Conservation (phyloP, 805 yeast species). For the Barnettozyma vustinii region DNA sequence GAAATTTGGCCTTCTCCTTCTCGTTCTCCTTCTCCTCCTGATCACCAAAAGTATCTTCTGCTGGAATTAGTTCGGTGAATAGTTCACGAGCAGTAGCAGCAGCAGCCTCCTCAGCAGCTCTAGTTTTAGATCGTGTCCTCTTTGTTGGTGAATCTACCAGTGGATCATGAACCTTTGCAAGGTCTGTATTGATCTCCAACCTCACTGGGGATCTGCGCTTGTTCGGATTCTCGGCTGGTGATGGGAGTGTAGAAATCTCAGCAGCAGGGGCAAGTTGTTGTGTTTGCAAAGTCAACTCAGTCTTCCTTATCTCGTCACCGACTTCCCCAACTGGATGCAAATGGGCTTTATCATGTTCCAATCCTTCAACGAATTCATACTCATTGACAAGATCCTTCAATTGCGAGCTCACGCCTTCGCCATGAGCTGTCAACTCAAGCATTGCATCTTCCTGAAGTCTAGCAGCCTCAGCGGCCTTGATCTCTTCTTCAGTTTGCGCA, state of each 20-base stretch:
- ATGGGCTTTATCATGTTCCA: neutral
- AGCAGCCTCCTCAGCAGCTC: neutral
- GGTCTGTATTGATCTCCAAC: neutral
- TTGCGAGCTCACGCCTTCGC: constrained; percentile 5
- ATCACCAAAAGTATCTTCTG: neutral
- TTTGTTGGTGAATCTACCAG: constrained; percentile 1
- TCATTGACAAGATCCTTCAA: constrained; percentile 14
- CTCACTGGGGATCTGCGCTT: neutral
- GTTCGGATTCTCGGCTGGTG: neutral
- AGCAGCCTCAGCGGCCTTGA: constrained; percentile 18
- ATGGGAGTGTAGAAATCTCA: neutral
- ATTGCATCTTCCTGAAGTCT: constrained; percentile 18
- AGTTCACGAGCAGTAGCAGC: neutral
- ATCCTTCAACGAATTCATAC: constrained; percentile 13
- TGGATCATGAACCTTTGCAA: neutral
- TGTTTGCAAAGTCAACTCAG: neutral
- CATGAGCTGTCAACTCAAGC: constrained; percentile 20
- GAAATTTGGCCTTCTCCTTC: neutral
- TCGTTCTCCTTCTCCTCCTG: neutral
- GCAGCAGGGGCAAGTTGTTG: neutral
- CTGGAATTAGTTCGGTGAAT: neutral
- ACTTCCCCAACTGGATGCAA: neutral
- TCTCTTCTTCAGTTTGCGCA: constrained; percentile 23
- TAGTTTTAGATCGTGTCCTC: constrained; percentile 2
- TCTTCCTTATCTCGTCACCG: neutral